phyloP scores from a whole-genome alignment of 805 yeast species.

The Cephaloascus albidus region DNA sequence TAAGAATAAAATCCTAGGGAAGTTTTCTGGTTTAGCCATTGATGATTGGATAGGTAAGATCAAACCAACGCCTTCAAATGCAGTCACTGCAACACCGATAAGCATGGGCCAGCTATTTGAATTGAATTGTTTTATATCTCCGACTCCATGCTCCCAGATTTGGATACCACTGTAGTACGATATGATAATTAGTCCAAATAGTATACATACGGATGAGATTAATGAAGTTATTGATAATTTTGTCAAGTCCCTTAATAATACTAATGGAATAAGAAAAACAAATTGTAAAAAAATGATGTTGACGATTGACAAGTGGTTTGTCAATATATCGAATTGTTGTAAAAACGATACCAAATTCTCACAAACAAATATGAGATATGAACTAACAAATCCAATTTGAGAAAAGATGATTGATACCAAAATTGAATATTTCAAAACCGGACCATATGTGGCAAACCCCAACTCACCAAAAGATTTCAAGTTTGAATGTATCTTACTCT shows the following conservation, averaged over 20 bases:
- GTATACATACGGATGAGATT: conserved; percentile 27
- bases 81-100: conserved; percentile 37
- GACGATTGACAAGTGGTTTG: conserved; percentile 18
- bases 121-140: conserved; percentile 27
- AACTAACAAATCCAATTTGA: conserved; percentile 35
- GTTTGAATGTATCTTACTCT: conserved; percentile 20
- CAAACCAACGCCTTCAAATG: conserved; percentile 36
- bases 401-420: conserved; percentile 28
- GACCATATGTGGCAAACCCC: conserved; percentile 31
- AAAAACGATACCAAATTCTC: conserved; percentile 26
- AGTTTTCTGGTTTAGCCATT: conserved; percentile 31
- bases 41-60: conserved; percentile 33
- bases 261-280: conserved; percentile 26
- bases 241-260: conserved; percentile 29
- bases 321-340: conserved; percentile 18
- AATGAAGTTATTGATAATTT: conserved; percentile 29
- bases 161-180: conserved; percentile 26
- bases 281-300: conserved; percentile 14
- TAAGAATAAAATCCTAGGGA: conserved; percentile 27
- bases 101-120: conserved; percentile 33
- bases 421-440: conserved; percentile 22
- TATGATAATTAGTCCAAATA: conserved; percentile 29
- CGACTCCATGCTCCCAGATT: conserved; percentile 22
- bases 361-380: conserved; percentile 30
- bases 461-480: conserved; percentile 31